Percentiles rank a stretch among this genome's conserved stretches.
Evolutionary conservation across 2,329 filamentous ascomycete species (phyloP).

Genomic region (Aspergillus japonicus): DNA sequence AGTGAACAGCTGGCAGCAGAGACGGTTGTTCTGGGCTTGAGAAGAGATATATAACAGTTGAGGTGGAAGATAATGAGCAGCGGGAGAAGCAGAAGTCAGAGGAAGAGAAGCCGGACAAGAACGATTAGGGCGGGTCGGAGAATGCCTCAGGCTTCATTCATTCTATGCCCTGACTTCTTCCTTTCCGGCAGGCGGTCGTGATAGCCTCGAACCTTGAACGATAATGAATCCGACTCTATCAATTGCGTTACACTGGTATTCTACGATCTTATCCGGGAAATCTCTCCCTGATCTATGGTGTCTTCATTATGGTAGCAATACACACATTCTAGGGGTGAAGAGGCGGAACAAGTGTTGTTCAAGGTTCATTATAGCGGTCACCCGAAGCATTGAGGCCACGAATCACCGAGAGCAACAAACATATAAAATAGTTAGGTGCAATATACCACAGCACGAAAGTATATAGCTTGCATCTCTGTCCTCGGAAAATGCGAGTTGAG

Average conservation of each 20-base stretch:
- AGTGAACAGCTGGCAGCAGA: background rate
- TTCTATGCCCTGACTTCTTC: background rate
- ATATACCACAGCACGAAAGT: background rate
- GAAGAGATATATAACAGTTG: background rate
- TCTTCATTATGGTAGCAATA: background rate
- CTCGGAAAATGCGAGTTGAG: background rate
- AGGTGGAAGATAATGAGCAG: background rate
- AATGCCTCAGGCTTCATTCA: background rate
- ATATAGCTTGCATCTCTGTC: background rate
- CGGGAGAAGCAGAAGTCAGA: background rate
- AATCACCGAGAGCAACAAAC: background rate
- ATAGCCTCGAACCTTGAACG: background rate
- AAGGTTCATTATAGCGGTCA: background rate
- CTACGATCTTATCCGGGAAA: no score
- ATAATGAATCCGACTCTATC: no score
- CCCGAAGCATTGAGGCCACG: background rate
- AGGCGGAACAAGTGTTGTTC: background rate
- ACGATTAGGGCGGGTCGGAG: background rate
- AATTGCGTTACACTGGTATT: no score
- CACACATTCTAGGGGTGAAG: background rate
- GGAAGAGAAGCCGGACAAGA: background rate
- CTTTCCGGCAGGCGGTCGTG: background rate
- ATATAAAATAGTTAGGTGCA: background rate
- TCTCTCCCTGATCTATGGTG: no score
- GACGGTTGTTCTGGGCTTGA: background rate